Base-by-base conservation (phyloP, 805 yeast species). In the Saccharomycopsis guyanensis region DNA sequence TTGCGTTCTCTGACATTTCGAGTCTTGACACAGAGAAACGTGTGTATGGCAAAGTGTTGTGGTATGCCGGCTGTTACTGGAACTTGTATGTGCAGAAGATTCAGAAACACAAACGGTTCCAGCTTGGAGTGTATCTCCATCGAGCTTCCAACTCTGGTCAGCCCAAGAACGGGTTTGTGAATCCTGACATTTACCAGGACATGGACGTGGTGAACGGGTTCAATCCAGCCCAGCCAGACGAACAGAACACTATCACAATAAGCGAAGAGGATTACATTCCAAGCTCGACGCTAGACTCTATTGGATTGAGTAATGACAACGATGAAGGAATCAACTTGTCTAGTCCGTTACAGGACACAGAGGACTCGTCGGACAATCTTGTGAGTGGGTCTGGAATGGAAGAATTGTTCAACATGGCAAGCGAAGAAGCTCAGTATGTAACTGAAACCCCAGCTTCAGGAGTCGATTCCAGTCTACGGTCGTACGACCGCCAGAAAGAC, bases 11-110 rank as follows among this genome's bases (percentile, higher is more conserved):
- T 6, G 67, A 72, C 43, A 68, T 76, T 2, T 66, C 73, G 2
- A 66, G 66, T 10, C 59, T 76, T 15, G 58, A 63, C 13, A 64
- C 70, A 1, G 75, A 69, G 15, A 70, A 67, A 53, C 59, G 80
- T 36, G 71, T 72, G 1, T 75, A 75, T 53, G 71, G 75, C 7
- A 68, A 70, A 48, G 69, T 77, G 0, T 62, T 73, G 29, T 75
- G 80, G 78, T 75, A 75, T 54, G 78, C 79, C n/a, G 81, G 81
- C 0, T 73, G 80, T 8, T 73, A 70, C 53, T 76, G 81, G 81
- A 74, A 73, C 51, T 57, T 76, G 6, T 76, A 76, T 55, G 60
- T 75, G 27, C 80, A 76, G 48, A 75, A 73, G 52, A 62, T 64
- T 19, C 59, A 62, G 38, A 67, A 68, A 47, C 38, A 43, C 24